Conservation (phyloP, 768 basidiomycete species). For the Boletellus emodensis region DNA sequence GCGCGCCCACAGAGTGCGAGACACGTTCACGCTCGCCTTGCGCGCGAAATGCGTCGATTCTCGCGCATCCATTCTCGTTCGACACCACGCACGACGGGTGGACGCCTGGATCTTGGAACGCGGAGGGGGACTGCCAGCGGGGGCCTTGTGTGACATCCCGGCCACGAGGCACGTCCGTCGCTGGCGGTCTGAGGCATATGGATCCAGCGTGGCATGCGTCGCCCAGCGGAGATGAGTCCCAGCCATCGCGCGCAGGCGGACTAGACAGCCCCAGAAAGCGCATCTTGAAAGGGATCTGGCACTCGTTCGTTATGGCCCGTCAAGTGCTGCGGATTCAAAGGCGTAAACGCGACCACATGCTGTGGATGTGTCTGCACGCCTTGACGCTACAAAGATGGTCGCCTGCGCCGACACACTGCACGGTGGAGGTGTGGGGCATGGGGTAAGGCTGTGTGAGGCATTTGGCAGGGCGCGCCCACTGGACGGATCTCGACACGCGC, state of each 20-base stretch:
- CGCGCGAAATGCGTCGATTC: no score
- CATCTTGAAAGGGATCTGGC: neutral
- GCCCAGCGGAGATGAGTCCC: neutral
- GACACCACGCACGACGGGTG: no score
- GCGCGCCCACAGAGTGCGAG: no score
- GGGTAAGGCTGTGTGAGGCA: slow-evolving; percentile 23
- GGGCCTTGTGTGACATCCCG: neutral
- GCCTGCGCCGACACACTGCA: slow-evolving; percentile 20
- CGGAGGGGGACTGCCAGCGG: slow-evolving; percentile 7
- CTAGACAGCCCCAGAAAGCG: no score
- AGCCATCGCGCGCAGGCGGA: neutral
- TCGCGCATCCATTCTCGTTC: no score
- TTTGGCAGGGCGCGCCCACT: slow-evolving; percentile 2
- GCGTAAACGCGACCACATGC: slow-evolving; percentile 7
- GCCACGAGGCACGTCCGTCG: slow-evolving; percentile 10
- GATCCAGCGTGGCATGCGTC: neutral
- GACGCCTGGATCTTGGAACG: no score
- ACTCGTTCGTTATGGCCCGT: slow-evolving; percentile 9
- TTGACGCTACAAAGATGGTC: slow-evolving; percentile 23
- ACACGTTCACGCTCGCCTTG: no score
- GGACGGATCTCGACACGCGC: slow-evolving; percentile 20
- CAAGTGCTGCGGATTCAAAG: slow-evolving; percentile 4
- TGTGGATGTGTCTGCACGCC: slow-evolving; percentile 10
- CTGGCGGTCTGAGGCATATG: neutral
- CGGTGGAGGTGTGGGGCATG: slow-evolving; percentile 20